Percentiles rank a stretch among this genome's conserved stretches.
These are phyloP conservation scores for Aspergillaceae sp. DNA, from an alignment of 2,329 filamentous ascomycete genomes.

Conservation along the genomic window DNA sequence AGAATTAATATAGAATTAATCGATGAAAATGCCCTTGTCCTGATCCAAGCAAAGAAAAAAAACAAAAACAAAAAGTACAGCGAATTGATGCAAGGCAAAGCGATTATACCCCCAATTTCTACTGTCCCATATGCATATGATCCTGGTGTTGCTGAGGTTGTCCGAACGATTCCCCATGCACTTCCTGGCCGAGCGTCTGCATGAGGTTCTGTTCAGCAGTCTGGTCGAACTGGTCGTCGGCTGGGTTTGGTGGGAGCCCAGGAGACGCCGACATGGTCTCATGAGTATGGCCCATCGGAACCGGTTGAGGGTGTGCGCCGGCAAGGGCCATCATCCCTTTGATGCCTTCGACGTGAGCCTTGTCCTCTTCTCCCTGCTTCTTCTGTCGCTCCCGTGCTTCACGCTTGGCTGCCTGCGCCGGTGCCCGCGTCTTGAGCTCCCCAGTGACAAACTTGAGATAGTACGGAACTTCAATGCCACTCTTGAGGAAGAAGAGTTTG, in stretches of 20 bases:
- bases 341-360: slow-evolving; percentile 40
- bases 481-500: slow-evolving; percentile 87
- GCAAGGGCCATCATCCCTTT: slow-evolving; percentile 42
- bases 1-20: no score
- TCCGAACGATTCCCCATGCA: slow-evolving; percentile 29
- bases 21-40: no score
- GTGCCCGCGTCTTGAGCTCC: slow-evolving; percentile 76
- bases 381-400: slow-evolving; percentile 41
- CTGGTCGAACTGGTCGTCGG: slow-evolving; percentile 29
- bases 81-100: slow-evolving; percentile 2
- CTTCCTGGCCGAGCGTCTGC: slow-evolving; percentile 37
- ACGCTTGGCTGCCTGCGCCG: slow-evolving; percentile 48
- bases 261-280: slow-evolving; percentile 33
- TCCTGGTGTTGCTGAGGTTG: slow-evolving; percentile 25
- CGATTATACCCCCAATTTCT: neutral
- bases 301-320: slow-evolving; percentile 30
- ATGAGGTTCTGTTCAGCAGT: slow-evolving; percentile 36
- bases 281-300: slow-evolving; percentile 11
- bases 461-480: slow-evolving; percentile 80
- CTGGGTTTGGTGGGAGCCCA: slow-evolving; percentile 21
- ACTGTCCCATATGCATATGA: slow-evolving; percentile 28
- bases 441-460: slow-evolving; percentile 82
- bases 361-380: slow-evolving; percentile 39
- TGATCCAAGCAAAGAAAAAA: neutral
- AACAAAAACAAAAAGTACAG: neutral